phyloP scores from a whole-genome alignment of 2,329 filamentous ascomycete species.

The Talaromyces sp. region DNA sequence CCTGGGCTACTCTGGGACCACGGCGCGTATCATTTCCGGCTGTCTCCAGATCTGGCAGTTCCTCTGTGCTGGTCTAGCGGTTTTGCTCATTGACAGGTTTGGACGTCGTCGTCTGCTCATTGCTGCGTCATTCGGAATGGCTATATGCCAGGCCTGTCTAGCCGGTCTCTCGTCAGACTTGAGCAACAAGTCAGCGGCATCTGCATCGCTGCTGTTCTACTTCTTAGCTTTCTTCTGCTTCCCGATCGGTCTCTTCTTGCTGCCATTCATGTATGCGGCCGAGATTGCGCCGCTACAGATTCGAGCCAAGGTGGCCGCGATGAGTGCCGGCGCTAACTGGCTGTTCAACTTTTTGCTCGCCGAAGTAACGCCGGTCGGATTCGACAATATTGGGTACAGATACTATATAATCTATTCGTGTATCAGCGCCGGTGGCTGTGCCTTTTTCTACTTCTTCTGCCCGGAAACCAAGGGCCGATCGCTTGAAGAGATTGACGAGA shows the following conservation, averaged over 20 bases:
- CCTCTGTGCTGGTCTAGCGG: conserved; percentile 38
- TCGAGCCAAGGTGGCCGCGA: conserved; percentile 10
- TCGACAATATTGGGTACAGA: conserved; percentile 54
- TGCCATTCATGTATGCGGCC: conserved; percentile 13
- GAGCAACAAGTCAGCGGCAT: conserved; percentile 35
- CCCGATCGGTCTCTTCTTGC: conserved; percentile 9
- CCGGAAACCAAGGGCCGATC: conserved; percentile 24
- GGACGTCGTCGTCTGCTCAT: conserved; percentile 66
- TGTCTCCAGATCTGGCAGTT: conserved; percentile 21
- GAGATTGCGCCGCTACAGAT: conserved; percentile 7
- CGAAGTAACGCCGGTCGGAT: conserved; percentile 53
- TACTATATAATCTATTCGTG: conserved; percentile 48
- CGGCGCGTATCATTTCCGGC: conserved; percentile 20
- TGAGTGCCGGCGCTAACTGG: conserved; percentile 53
- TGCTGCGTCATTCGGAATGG: conserved; percentile 61
- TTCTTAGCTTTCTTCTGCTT: conserved; percentile 7
- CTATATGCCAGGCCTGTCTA: conserved; percentile 38
- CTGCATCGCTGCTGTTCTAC: conserved; percentile 41
- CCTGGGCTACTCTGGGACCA: conserved; percentile 18
- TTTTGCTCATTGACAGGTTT: conserved; percentile 71
- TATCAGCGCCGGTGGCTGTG: conserved; percentile 39
- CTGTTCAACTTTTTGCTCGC: conserved; percentile 58
- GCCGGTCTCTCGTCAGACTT: conserved; percentile 36
- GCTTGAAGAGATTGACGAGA: conserved; percentile 25
- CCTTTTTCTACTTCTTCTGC: conserved; percentile 41